Percentiles rank a stretch among this genome's conserved stretches.
phyloP scores from a whole-genome alignment of 345 rosid genomes.

The Mercurialis annua region DNA sequence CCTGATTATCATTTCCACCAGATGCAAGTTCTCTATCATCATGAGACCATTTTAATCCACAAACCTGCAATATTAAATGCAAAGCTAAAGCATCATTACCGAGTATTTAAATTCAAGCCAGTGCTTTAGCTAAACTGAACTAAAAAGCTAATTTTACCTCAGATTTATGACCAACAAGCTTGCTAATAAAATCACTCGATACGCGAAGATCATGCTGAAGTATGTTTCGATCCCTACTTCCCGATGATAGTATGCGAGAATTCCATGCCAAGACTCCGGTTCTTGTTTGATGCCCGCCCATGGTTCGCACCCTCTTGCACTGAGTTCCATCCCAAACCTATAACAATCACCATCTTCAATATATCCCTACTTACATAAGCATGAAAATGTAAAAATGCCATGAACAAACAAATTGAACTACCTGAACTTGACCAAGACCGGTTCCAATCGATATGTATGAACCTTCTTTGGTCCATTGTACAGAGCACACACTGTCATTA shows the following conservation, averaged over 20 bases:
- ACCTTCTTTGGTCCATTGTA: slow-evolving; percentile 97
- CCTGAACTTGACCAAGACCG: slow-evolving; percentile 88
- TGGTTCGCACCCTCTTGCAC: slow-evolving; percentile 75
- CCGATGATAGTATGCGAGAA: slow-evolving; percentile 78
- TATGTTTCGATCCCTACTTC: slow-evolving; percentile 89
- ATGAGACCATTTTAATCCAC: slow-evolving; percentile 94
- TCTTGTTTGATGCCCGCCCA: slow-evolving; percentile 97
- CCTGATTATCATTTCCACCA: slow-evolving; percentile 99
- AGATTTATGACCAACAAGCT: slow-evolving; percentile 89
- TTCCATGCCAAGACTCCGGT: slow-evolving; percentile 96
- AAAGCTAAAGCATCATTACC: not conserved
- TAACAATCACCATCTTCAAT: slow-evolving; percentile 6
- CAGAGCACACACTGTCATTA: slow-evolving; percentile 70
- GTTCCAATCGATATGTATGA: slow-evolving; percentile 91
- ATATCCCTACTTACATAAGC: not conserved
- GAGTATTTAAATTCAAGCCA: not conserved
- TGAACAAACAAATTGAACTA: slow-evolving; percentile 21
- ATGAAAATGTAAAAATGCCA: not conserved
- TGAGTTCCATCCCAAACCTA: slow-evolving; percentile 96
- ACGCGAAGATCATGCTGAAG: slow-evolving; percentile 97
- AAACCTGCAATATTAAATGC: slow-evolving; percentile 39
- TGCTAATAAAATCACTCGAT: slow-evolving; percentile 60
- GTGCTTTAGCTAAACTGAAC: not conserved
- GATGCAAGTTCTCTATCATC: slow-evolving; percentile 99
- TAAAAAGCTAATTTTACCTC: slow-evolving; percentile 41